phyloP scores from a whole-genome alignment of 768 basidiomycete species.

The Mrakia frigida region DNA sequence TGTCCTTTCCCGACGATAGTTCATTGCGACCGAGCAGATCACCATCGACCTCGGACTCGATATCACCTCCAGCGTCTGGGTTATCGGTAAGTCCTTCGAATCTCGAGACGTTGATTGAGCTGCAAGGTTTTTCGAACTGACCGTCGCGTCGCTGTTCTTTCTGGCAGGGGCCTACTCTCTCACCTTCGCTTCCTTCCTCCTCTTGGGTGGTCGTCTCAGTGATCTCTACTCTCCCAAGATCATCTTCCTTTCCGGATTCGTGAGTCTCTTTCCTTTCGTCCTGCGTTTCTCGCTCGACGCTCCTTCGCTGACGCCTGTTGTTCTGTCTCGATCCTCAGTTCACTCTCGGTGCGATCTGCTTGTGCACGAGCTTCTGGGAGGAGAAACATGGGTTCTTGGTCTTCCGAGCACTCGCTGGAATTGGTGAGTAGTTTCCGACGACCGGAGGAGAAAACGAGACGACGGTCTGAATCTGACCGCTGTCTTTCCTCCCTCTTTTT shows the following conservation, averaged over 20 bases:
- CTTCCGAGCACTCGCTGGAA: slow-evolving; percentile 40
- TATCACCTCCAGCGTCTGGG: neutral
- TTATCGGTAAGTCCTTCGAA: neutral
- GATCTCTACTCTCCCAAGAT: slow-evolving; percentile 40
- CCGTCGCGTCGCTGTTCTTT: neutral
- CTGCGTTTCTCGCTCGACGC: no score
- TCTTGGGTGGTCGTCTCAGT: slow-evolving; percentile 40
- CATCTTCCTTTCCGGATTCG: slow-evolving; percentile 41
- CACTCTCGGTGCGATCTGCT: slow-evolving; percentile 30
- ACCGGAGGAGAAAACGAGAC: no score
- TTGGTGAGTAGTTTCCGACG: slow-evolving; percentile 10
- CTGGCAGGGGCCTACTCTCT: slow-evolving; percentile 34
- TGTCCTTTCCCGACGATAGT: neutral
- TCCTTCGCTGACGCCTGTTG: slow-evolving; percentile 10
- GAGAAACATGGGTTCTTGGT: slow-evolving; percentile 42
- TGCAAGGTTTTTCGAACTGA: no score
- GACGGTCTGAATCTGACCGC: neutral
- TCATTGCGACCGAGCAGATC: neutral
- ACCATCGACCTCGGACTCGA: neutral
- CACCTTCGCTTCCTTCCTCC: slow-evolving; percentile 29
- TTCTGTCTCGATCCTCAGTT: slow-evolving; percentile 34
- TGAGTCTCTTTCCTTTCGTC: slow-evolving; percentile 39
- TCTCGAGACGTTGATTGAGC: no score
- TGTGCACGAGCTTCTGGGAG: slow-evolving; percentile 23
- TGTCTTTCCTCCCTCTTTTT: neutral